Conservation (phyloP, 306 rosid species). For the Abrus precatorius region DNA sequence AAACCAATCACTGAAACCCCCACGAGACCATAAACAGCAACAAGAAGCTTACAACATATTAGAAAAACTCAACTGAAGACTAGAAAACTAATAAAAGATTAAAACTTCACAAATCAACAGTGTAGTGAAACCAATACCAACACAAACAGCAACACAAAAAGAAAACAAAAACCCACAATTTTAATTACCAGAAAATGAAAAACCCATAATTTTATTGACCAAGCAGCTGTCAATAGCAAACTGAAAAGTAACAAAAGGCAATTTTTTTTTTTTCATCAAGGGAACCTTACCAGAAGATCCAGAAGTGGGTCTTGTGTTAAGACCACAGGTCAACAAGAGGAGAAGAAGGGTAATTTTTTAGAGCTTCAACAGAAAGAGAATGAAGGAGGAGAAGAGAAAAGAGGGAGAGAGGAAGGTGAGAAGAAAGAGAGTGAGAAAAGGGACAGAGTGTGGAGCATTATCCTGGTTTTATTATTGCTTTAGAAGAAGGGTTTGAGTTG, state of each 20-base stretch:
- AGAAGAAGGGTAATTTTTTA: constrained; percentile 8
- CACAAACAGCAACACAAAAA: not conserved
- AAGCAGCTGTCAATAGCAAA: not conserved
- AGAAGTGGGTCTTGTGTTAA: constrained; percentile 36
- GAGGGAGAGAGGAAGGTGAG: constrained; percentile 1
- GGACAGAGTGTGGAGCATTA: constrained; percentile 36
- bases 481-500: not conserved
- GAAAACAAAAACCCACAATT: not conserved
- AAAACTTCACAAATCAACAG: constrained; percentile 26
- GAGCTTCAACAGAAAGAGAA: not conserved
- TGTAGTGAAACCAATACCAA: not conserved
- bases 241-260: not conserved
- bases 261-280: not conserved
- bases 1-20: constrained; percentile 27
- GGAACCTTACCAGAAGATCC: constrained; percentile 47
- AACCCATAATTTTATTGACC: not conserved
- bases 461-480: constrained; percentile 46
- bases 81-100: not conserved
- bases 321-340: constrained; percentile 12
- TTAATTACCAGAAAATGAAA: not conserved
- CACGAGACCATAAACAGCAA: not conserved
- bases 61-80: not conserved
- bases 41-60: not conserved
- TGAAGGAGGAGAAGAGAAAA: not conserved
- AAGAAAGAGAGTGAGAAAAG: constrained; percentile 41